phyloP scores from a whole-genome alignment of 352 stramenopile species.

The Globisporangium alternatum region DNA sequence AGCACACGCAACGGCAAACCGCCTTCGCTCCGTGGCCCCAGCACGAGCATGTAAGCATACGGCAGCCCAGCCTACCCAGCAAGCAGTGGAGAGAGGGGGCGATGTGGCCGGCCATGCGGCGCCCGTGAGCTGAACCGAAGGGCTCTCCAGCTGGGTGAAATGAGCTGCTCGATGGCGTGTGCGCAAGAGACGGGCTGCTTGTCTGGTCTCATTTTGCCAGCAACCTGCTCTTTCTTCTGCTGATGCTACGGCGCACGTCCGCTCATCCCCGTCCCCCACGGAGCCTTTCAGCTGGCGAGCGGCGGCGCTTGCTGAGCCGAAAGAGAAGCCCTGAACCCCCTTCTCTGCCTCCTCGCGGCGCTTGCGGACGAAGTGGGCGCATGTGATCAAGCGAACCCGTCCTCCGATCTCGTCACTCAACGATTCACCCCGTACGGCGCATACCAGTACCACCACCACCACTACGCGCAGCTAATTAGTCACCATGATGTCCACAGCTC shows the following conservation, averaged over 20 bases:
- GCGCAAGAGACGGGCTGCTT: conserved; percentile 4
- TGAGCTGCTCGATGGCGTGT: conserved; percentile 5
- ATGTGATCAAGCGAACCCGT: background rate
- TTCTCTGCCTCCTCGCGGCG: conserved; percentile 13
- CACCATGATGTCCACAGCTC: conserved; percentile 25
- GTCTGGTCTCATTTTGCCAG: conserved; percentile 9
- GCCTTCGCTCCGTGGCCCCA: background rate
- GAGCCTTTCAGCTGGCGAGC: background rate
- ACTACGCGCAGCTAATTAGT: conserved; percentile 15
- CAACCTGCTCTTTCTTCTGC: conserved; percentile 10
- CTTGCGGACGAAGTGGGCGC: background rate
- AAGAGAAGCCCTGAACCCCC: conserved; percentile 16
- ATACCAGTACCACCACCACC: conserved; percentile 31
- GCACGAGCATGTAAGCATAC: too few species aligned
- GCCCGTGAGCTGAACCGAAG: conserved; percentile 9
- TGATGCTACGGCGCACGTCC: background rate
- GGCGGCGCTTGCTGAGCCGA: conserved; percentile 10
- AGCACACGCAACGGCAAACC: too few species aligned
- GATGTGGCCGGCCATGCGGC: conserved; percentile 2
- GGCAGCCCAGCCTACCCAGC: too few species aligned
- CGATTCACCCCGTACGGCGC: conserved; percentile 29
- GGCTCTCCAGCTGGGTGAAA: conserved; percentile 12
- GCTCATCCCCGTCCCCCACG: background rate
- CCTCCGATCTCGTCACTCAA: conserved; percentile 25
- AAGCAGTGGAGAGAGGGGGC: background rate